Evolutionary conservation across 495 filamentous ascomycete genomes (phyloP), one percentile per base, ranked within the genome.

Genomic region (Aspergillus baeticus): DNA sequence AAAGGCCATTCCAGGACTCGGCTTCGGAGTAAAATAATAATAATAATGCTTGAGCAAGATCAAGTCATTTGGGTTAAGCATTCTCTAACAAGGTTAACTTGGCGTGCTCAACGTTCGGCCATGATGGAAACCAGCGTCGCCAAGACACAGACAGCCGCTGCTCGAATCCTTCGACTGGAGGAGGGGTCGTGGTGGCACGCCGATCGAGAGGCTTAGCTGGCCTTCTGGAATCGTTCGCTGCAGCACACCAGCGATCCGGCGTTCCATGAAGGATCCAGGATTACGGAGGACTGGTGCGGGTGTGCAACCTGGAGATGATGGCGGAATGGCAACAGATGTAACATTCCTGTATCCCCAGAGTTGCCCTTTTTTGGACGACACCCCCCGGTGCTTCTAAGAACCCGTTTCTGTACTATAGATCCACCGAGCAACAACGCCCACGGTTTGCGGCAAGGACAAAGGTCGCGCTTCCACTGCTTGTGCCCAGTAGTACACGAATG

Each of bases 161-260:
- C 15, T 37, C n/a, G 53, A 36, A 37, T 57, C 50, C 54, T 47
- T 47, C 51, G 37, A 43, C 43, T 56, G 61, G 45, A 50, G 21
- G 55, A 43, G 47, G 49, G 38, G 56, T 50, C 35, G 42, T 52
- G 51, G 58, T 61, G 52, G 57, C 50, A 58, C 58, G 58, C 51
- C 58, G 58, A 64, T 64, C 62, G 55, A 47, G 47, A 55, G 54
- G 45, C 48, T 58, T 64, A 54, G 55, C 46, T 36, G 53, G 21
- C 37, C 23, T 65, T 65, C 63, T 65, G 63, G 63, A 65, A 65
- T 38, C 22, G 42, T 65, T 65, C 63, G 56, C 50, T 65, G 63
- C 63, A 65, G 56, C 15, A 37, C 60, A 59, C 60, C 54, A 51
- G 23, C 42, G 45, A 45, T 15, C 26, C 37, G 14, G 36, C 10